phyloP scores from a whole-genome alignment of 1,284 basidiomycete species.

The Earliella scabrosa region DNA sequence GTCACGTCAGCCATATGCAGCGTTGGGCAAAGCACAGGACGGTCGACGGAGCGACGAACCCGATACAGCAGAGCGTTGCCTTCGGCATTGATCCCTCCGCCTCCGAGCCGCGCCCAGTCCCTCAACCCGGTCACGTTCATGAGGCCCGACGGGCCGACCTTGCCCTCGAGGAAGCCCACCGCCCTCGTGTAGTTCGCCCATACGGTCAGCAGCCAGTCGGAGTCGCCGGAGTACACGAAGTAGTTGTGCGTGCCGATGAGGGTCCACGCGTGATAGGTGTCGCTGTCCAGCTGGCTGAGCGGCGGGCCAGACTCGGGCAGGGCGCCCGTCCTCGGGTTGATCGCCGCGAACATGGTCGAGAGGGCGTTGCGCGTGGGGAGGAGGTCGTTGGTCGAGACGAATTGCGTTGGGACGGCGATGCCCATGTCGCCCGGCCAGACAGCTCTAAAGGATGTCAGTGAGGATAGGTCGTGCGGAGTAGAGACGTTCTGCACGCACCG shows the following conservation, averaged over 20 bases:
- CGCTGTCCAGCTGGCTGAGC: slow-evolving; percentile 52
- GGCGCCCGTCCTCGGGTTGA: slow-evolving; percentile 55
- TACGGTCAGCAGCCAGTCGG: slow-evolving; percentile 44
- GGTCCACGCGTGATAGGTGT: slow-evolving; percentile 50
- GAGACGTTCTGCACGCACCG: slow-evolving; percentile 5
- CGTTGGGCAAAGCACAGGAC: neutral
- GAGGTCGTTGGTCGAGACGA: slow-evolving; percentile 63
- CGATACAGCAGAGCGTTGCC: slow-evolving; percentile 53
- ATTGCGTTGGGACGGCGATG: slow-evolving; percentile 62
- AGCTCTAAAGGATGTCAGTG: slow-evolving; percentile 40
- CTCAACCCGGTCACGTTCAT: slow-evolving; percentile 51
- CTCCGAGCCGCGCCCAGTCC: slow-evolving; percentile 55
- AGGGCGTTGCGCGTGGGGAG: slow-evolving; percentile 59
- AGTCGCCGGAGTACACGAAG: slow-evolving; percentile 51
- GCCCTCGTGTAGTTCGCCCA: slow-evolving; percentile 60
- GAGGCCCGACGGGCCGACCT: slow-evolving; percentile 49
- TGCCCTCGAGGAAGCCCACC: slow-evolving; percentile 46
- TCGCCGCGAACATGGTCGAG: slow-evolving; percentile 59
- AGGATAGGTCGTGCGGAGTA: neutral
- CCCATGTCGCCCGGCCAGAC: slow-evolving; percentile 71
- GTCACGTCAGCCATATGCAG: neutral
- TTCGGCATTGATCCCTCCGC: slow-evolving; percentile 52
- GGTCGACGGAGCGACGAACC: no score
- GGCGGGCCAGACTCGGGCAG: slow-evolving; percentile 63
- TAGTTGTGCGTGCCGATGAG: slow-evolving; percentile 51